A percentile compares a stretch with the other conserved stretches of the same genome.
phyloP scores from a whole-genome alignment of 495 filamentous ascomycete genomes.

The Penicillium silybi region DNA sequence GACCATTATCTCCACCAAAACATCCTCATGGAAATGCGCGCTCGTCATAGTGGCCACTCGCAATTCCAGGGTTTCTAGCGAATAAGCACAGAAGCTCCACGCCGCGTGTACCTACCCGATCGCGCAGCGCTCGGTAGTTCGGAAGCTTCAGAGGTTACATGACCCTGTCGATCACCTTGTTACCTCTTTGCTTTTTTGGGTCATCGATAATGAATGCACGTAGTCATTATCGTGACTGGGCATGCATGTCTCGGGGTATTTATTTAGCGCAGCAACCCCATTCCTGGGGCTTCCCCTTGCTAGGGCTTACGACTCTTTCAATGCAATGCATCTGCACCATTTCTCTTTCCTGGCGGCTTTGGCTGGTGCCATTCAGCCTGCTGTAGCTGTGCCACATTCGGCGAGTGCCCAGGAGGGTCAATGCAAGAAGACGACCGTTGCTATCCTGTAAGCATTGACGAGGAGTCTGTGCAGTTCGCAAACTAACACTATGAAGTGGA shows the following conservation, averaged over 20 bases:
- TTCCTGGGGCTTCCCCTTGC: background rate
- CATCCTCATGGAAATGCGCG: background rate
- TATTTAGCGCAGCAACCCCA: conserved; percentile 1
- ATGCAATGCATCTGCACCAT: conserved; percentile 15
- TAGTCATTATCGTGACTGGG: background rate
- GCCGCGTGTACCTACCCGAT: conserved; percentile 16
- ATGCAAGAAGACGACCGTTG: conserved; percentile 40
- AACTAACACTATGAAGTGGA: conserved; percentile 6
- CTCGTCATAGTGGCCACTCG: conserved; percentile 4
- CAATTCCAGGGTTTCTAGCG: background rate
- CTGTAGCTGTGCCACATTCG: conserved; percentile 18
- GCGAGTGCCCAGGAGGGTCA: conserved; percentile 11
- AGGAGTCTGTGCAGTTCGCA: conserved; percentile 1
- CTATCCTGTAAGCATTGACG: conserved; percentile 26
- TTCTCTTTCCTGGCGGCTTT: conserved; percentile 18
- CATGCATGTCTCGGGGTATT: background rate
- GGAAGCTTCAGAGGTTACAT: conserved; percentile 8
- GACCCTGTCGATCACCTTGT: conserved; percentile 12
- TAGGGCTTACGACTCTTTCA: background rate
- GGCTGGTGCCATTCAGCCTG: conserved; percentile 16
- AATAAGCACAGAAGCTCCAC: background rate
- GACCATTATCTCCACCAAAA: background rate
- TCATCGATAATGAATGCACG: background rate
- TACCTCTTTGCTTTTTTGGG: background rate
- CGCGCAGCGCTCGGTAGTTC: background rate